Evolutionary conservation across 2,329 filamentous ascomycete species (phyloP).

Genomic region (Coniochaeta sp.): DNA sequence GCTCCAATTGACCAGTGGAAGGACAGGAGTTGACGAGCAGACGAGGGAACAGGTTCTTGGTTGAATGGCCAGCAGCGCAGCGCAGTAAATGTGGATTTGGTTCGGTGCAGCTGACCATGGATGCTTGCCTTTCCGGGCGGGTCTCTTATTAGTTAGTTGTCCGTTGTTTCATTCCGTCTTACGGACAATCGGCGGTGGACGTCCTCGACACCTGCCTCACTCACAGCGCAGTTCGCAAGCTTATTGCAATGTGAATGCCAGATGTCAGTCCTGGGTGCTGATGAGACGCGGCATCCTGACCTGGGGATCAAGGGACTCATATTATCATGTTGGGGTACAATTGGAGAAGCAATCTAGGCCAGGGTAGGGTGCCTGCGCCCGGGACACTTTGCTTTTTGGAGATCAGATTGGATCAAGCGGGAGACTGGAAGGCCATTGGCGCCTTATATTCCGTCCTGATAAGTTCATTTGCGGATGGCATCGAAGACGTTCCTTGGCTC

Average conservation of each 20-base stretch:
- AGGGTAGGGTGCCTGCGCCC: background rate
- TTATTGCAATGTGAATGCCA: too few species aligned
- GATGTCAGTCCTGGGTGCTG: too few species aligned
- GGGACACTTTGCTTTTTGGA: background rate
- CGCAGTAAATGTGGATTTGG: background rate
- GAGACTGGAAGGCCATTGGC: background rate
- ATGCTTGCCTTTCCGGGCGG: background rate
- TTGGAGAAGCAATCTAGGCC: background rate
- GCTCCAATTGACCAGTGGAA: background rate
- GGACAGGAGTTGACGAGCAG: background rate
- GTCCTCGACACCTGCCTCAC: background rate
- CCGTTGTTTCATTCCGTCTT: background rate
- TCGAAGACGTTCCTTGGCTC: background rate
- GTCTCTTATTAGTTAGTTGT: background rate
- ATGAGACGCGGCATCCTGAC: background rate
- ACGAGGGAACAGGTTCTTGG: background rate
- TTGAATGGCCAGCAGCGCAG: background rate
- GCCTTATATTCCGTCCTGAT: background rate
- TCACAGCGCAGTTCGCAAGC: too few species aligned
- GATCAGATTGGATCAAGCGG: background rate
- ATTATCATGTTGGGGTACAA: background rate
- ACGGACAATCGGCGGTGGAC: background rate
- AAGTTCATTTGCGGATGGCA: background rate
- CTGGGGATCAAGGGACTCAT: background rate
- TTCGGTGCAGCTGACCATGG: background rate